Evolutionary conservation across 1,139 yeast species (phyloP), one percentile per base, ranked within the genome.

Genomic region (Casaregolazyma suthepensis): DNA sequence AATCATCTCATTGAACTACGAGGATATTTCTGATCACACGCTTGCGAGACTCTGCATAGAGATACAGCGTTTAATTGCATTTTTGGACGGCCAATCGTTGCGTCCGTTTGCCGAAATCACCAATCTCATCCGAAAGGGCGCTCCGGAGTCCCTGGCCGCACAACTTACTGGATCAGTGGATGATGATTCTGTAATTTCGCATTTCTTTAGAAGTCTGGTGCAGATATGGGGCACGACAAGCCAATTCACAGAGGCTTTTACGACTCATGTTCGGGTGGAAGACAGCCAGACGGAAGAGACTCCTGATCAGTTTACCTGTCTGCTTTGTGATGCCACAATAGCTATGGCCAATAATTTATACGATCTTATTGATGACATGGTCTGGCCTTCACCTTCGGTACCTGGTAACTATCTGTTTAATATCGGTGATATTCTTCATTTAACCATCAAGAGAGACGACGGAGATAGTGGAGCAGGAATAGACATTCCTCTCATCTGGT

Each of bases 31-130:
- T 1, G 50, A 50, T 3, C 56, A 56, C 19, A 54, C 59, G 17
- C 59, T 63, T 42, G 48, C 61, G 43, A 56, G 68, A 31, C 47
- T 64, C 47, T 51, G 68, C 22, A 54, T 69, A 42, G 82, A 78
- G 59, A 57, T 71, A 0, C 81, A 78, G 57, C 64, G 80, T 53
- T 50, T 73, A 15, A 67, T 77, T 56, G 79, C 75, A 1, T 76
- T 76, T 59, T 59, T 78, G 46, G 75, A 72, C 40, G 74, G 72
- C 3, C 63, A 60, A 17, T 71, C 80, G 0, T 26, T 62, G 2
- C 65, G 81, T 50, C 67, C 75, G 0, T 73, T 72, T 60, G 71
- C 78, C 0, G 71, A 76, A 0, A 63, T 73, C 12, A 63, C 65
- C 19, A 70, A 66, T 49, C 61, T 77, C n/a, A 63, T 70, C 0